Evolutionary conservation across 805 yeast genomes (phyloP), one percentile per base, ranked within the genome.

Genomic region (Candida silvicultrix): DNA sequence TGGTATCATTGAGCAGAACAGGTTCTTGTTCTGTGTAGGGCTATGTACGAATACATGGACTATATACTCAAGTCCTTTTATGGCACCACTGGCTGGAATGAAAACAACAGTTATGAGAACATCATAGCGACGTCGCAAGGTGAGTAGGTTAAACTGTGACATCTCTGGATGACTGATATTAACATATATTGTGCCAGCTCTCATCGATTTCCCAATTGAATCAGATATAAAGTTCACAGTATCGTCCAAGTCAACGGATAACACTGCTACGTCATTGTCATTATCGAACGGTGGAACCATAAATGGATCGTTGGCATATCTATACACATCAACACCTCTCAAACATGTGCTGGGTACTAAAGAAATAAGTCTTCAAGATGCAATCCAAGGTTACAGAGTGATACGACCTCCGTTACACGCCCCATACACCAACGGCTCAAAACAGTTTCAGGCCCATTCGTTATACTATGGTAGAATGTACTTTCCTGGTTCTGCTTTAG

Each of bases 21-120:
- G n/a, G n/a, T n/a, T n/a, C n/a, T n/a, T n/a, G n/a, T n/a, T n/a
- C n/a, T n/a, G n/a, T n/a, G n/a, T n/a, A n/a, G n/a, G 9, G 25
- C 25, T 23, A 89, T 89, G 97, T 70, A 81, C 50, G 75, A 79
- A 38, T 90, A 85, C 67, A 89, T 92, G 96, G 96, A 92, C 55
- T 85, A 83, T 63, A 77, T 92, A 29, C 83, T 83, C 54, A 73
- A 76, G 64, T 77, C 86, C 53, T 92, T 86, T 66, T 78, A 83
- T 62, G 65, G 70, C 35, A 63, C 83, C 21, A 81, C 95, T 1
- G 74, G 75, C 5, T 90, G 97, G 97, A 80, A 83, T 54, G 77
- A 78, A 47, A 88, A 86, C 52, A 85, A 85, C 62, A 75, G 85
- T 32, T 89, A 85, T 58, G 83, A 89, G 44, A 80, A 83, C 54